A percentile compares a stretch with the other conserved stretches of the same genome.
These are phyloP conservation scores for Westerdykella sp. DNA, from an alignment of 2,329 filamentous ascomycete species.

Conservation along the genomic window DNA sequence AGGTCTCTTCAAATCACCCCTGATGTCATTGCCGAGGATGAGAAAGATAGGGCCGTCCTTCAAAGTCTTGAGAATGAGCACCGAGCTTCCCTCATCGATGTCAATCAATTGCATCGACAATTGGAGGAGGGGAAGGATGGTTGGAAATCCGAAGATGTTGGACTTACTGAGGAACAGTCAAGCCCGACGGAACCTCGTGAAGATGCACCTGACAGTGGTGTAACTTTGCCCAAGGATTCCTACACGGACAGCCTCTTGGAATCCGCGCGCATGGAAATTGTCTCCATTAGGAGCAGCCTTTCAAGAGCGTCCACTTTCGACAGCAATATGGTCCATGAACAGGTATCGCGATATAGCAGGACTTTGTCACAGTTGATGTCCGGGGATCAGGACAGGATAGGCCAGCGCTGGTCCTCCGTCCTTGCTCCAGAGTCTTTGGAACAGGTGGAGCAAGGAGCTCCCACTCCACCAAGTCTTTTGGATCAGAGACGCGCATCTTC, in stretches of 20 bases:
- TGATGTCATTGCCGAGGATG: conserved; percentile 5
- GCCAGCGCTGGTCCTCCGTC: conserved; percentile 6
- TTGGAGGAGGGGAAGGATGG: conserved; percentile 1
- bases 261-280: conserved; percentile 6
- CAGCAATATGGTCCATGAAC: conserved; percentile 3
- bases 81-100: conserved; percentile 10
- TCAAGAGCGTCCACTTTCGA: conserved; percentile 1
- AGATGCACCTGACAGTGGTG: neutral
- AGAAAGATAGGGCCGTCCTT: conserved; percentile 10
- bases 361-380: conserved; percentile 6
- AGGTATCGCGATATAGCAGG: conserved; percentile 6
- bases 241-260: conserved; percentile 1
- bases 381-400: conserved; percentile 7
- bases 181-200: neutral
- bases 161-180: neutral
- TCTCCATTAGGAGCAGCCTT: conserved; percentile 9
- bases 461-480: no score
- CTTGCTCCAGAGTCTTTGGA: no score
- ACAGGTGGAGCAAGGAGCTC: no score
- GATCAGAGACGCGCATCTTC: neutral
- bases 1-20: neutral
- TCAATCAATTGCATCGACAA: conserved; percentile 9
- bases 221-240: neutral
- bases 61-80: conserved; percentile 13
- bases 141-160: neutral